Percentiles rank a stretch among this genome's conserved stretches.
These are phyloP conservation scores for Casuarina glauca DNA, from an alignment of 306 rosid genomes.

Conservation along the genomic window DNA sequence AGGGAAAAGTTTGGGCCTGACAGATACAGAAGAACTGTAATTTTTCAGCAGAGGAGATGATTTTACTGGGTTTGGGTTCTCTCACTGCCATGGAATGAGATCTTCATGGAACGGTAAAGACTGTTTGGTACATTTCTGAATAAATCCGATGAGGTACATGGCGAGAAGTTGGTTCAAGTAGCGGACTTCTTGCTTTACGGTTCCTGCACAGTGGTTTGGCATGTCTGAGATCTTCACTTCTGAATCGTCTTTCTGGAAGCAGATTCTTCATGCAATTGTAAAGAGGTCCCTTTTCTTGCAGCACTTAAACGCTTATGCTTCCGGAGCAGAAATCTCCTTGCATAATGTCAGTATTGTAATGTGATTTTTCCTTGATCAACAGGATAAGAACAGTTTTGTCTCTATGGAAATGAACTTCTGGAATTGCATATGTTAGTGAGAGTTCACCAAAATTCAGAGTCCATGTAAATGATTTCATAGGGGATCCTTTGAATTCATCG, in stretches of 20 bases:
- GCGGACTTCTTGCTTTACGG: conserved; percentile 14
- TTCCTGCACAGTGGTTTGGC: conserved; percentile 25
- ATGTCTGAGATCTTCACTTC: conserved; percentile 25
- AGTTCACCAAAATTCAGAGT: background rate
- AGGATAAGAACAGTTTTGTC: background rate
- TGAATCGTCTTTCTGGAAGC: conserved; percentile 13
- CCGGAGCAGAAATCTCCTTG: conserved; percentile 11
- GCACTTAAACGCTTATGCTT: conserved; percentile 26
- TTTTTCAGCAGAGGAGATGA: conserved; percentile 15
- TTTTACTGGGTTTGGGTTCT: conserved; percentile 7
- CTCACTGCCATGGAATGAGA: conserved; percentile 1
- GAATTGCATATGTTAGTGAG: background rate
- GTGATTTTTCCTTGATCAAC: conserved; percentile 11
- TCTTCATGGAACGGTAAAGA: background rate
- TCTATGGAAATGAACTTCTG: background rate
- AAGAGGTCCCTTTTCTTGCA: conserved; percentile 31
- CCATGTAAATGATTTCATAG: background rate
- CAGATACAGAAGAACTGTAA: conserved; percentile 9
- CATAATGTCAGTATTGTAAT: conserved; percentile 4
- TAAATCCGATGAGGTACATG: no score
- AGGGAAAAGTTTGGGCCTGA: conserved; percentile 58
- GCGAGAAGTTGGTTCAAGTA: conserved; percentile 15
- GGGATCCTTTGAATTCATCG: background rate
- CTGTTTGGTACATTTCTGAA: background rate
- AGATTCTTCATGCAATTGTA: conserved; percentile 7